Percentiles rank a stretch among this genome's conserved stretches.
Evolutionary conservation across 306 rosid species (phyloP).

Genomic region (Abrus precatorius): DNA sequence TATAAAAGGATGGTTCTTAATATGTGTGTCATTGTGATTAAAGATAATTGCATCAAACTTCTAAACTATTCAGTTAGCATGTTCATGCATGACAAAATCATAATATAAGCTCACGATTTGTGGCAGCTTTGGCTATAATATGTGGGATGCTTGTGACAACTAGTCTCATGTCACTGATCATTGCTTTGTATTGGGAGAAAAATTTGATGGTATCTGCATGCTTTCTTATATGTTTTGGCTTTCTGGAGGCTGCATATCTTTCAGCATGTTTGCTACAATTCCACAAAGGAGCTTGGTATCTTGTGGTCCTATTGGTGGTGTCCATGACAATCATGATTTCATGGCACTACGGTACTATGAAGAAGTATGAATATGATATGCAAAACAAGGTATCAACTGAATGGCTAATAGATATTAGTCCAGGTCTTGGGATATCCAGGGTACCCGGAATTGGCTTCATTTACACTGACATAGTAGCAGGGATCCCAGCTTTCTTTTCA

Average conservation of each 20-base stretch:
- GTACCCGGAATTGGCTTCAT: conserved; percentile 87
- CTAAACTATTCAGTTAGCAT: neutral
- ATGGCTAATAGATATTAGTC: conserved; percentile 73
- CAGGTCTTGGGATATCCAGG: conserved; percentile 76
- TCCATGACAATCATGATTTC: conserved; percentile 75
- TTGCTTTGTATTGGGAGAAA: conserved; percentile 85
- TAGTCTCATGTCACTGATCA: conserved; percentile 77
- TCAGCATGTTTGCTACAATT: conserved; percentile 74
- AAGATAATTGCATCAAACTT: neutral
- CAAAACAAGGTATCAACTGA: conserved; percentile 80
- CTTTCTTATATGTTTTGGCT: conserved; percentile 66
- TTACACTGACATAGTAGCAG: conserved; percentile 73
- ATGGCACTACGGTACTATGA: conserved; percentile 86
- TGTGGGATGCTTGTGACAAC: conserved; percentile 87
- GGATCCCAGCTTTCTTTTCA: conserved; percentile 92
- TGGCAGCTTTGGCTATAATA: conserved; percentile 73
- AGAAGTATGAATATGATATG: conserved; percentile 80
- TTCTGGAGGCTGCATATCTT: conserved; percentile 68
- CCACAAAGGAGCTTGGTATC: conserved; percentile 87
- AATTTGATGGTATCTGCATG: conserved; percentile 56
- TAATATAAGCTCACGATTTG: conserved; percentile 22
- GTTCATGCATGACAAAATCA: conserved; percentile 24
- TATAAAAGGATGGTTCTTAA: neutral
- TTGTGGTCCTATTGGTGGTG: conserved; percentile 63
- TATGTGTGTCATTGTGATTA: neutral